Base-by-base conservation (phyloP, 192 early-diverging fungal species). In the Gaertneriomyces semiglobifer region DNA sequence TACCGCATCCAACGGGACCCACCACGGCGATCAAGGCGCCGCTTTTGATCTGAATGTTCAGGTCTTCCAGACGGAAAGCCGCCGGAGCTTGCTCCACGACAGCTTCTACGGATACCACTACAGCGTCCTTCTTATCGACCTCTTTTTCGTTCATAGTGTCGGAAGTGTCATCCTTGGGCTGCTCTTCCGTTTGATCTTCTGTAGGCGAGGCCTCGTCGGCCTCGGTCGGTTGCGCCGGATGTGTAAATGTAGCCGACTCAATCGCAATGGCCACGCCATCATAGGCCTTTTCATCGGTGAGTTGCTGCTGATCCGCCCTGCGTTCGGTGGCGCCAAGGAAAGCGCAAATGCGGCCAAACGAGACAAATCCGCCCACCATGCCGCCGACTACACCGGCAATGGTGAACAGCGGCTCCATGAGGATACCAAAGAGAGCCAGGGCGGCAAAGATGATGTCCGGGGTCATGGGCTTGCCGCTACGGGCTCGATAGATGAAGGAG, bases 1-100 rank as follows among this genome's bases (percentile, higher is more conserved):
- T 94, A 39, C 90, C 90, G 0, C 83, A 74, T 3, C 88, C 92
- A 4, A 90, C 88, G 11, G 79, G 75, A 7, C 92, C 92, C 9
- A 89, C 86, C 53, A 94, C 71, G 20, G 93, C 82, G 39, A 90
- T 88, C 7, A 94, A 79, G 53, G 88, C 85, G 45, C 85, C 86
- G 10, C 67, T 44, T 6, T 89, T 89, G 74, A 96, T 90, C 5
- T 68, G 71, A 50, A 91, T 60, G 61, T 84, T 80, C 4, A 94
- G 42, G 40, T 41, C 12, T 25, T 25, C 9, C 11, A 12, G 4
- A 56, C n/a, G 55, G 55, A 60, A 9, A 33, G 1, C 25, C 25
- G 25, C 25, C 25, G 25, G 25, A 2, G 25, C 2, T 33, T 33
- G 25, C 2, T 60, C 20, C 48, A 58, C 55, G 20, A 11, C 10